Evolutionary conservation across 1,284 basidiomycete genomes (phyloP), one percentile per base, ranked within the genome.

Genomic region (Anthracocystis walkeri): DNA sequence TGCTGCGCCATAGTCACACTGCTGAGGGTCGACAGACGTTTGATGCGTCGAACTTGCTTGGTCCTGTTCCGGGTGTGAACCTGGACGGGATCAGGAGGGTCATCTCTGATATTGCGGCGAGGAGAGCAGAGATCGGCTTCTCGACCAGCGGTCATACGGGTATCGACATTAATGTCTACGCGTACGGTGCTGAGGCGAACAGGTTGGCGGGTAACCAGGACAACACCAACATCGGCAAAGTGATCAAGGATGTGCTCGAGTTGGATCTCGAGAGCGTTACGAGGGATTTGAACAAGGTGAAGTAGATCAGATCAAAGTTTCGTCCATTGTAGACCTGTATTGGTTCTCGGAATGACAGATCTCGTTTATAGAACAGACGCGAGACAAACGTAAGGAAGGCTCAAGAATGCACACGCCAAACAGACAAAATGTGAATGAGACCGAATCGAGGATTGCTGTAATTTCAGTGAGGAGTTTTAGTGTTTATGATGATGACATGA

Each of bases 91-190:
- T 76, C 33, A 55, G 78, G 2, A 57, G 58, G 7, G 68, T 63
- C 27, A 72, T 80, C 48, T 75, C 77, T 20, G 70, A 78, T 40
- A 61, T 77, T 31, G 67, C 68, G 14, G 71, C 74, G 8, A 60
- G 84, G 25, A 63, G 86, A 31, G 86, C 86, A 23, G 85, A 87
- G 54, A 64, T 86, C 23, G 86, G 86, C 0, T 87, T 86, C 84
- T 82, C 79, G 5, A 86, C 85, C 0, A 76, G 80, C n/a, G 86
- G 86, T 0, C 86, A 87, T 58, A 84, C 83, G 20, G 86, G 84
- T n/a, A 82, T 87, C 35, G 86, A 87, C 58, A 85, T 87, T 46
- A 85, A 86, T 38, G 78, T 87, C 3, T 86, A 86, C 55, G 84
- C 83, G 27, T 75, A 82, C 25, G 85, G 85, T 1, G 59, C 65